Evolutionary conservation across 352 stramenopile species (phyloP).

Genomic region (Phytophthora citrophthora): DNA sequence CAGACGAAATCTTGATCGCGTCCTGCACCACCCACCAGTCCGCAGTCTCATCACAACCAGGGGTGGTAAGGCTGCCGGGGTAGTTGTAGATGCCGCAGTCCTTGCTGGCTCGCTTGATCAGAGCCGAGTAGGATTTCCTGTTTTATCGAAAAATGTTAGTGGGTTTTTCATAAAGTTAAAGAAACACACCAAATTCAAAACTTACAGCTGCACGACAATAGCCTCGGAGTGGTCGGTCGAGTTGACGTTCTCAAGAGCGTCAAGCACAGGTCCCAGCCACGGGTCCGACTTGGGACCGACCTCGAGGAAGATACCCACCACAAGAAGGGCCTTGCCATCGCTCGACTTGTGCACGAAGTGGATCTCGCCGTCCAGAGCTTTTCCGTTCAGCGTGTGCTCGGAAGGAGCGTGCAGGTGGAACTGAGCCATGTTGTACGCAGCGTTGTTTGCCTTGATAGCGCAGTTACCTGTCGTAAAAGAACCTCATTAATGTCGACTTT

Average conservation of each 20-base stretch:
- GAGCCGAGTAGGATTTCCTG: slow-evolving; percentile 43
- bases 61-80: slow-evolving; percentile 68
- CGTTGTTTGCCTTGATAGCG: slow-evolving; percentile 5
- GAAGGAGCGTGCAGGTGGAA: slow-evolving; percentile 64
- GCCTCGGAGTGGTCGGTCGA: slow-evolving; percentile 15
- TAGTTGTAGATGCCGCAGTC: slow-evolving; percentile 60
- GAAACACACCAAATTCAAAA: background rate
- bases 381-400: slow-evolving; percentile 64
- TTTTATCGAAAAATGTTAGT: slow-evolving; percentile 12
- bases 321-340: slow-evolving; percentile 42
- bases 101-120: slow-evolving; percentile 22
- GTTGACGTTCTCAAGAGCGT: slow-evolving; percentile 41
- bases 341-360: slow-evolving; percentile 65
- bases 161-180: background rate
- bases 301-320: slow-evolving; percentile 47
- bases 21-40: slow-evolving; percentile 73
- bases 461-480: slow-evolving; percentile 15
- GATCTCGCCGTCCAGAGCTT: slow-evolving; percentile 53
- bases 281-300: slow-evolving; percentile 22
- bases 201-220: slow-evolving; percentile 38
- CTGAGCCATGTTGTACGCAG: slow-evolving; percentile 32
- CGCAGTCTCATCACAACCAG: slow-evolving; percentile 54
- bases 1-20: slow-evolving; percentile 47
- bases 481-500: background rate
- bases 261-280: slow-evolving; percentile 43